Evolutionary conservation across 2,329 filamentous ascomycete species (phyloP), one percentile per base, ranked within the genome.

Genomic region (Beauveria bassiana): DNA sequence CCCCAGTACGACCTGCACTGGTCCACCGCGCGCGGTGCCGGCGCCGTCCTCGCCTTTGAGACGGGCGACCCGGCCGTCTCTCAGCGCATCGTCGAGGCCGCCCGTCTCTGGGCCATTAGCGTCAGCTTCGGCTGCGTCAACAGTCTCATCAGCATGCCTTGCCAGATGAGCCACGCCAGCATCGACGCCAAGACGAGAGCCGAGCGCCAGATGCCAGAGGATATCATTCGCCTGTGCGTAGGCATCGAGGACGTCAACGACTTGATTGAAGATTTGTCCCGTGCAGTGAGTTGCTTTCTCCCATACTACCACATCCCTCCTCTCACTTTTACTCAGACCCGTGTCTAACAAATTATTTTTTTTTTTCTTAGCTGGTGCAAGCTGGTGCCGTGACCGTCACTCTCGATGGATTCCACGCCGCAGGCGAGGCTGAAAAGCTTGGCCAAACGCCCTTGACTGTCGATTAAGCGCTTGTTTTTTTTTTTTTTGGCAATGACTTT

Each of bases 121-220:
- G 95, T 99, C 63, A 96, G 91, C 71, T 99, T 99, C 72, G 95
- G 95, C 53, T 98, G 95, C 73, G 95, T 99, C 66, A 99, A 99
- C 79, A 96, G 91, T 72, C 79, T 99, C 73, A 99, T 99, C 75
- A 97, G 93, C 78, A 97, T 99, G 93, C 93, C 95, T 9, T 99
- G 95, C 78, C 92, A 93, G 70, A 99, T 99, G 96, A 98, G 93
- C 76, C 95, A 99, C 76, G 95, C 95, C 45, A 96, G 91, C 72
- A 99, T 99, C 70, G 95, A 98, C 72, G 90, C 92, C 63, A 96
- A 96, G 79, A 98, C 93, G 58, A 82, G 95, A 67, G 81, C 86
- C 69, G 92, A 96, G 77, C 84, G 93, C 65, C 88, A 93, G 66
- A 89, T 99, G 86, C 95, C 95, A 12, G 95, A 99, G 76, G 95